Base-by-base conservation (phyloP, 1,284 basidiomycete species). In the Apiotrichum domesticum region DNA sequence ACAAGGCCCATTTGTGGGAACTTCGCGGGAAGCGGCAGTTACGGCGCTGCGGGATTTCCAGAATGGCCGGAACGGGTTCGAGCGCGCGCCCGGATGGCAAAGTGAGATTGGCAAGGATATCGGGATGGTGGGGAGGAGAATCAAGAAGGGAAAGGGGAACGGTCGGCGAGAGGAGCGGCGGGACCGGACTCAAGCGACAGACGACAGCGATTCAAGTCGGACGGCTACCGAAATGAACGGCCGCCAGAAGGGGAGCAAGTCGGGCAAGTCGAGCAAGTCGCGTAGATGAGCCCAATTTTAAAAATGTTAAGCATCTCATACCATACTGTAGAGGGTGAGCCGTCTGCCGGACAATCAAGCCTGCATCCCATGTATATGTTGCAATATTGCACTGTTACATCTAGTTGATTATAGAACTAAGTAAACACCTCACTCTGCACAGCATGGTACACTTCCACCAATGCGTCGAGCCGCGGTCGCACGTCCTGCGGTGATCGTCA, bases 41-140 rank as follows among this genome's bases (percentile, higher is more conserved):
- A 80, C 88, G 70, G 90, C 93, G 0, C 75, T 97, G 56, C 68
- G 84, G 45, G 94, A 97, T 71, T 96, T 88, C 71, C 87, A 86
- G 77, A 75, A 78, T 46, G 86, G 84, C 15, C 77, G 69, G 61
- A 96, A 97, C 70, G 94, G 94, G 0, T 97, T 97, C 71, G 94
- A 98, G 77, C 86, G 86, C 51, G 91, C 90, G 0, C 85, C 86
- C 56, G 84, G 81, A 4, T 97, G 93, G 94, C 83, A 86, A 77
- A 90, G 87, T 66, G 80, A 86, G 71, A 94, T 95, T 68, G 91
- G 82, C 4, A 52, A 51, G 21, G 47, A n/a, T n/a, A 14, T 40
- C 3, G 47, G 47, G 13, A 15, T 15, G 15, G 35, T 9, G 8
- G 35, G 15, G 47, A 6, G 6, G 15, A 11, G 47, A 35, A 21